Evolutionary conservation across 2,329 filamentous ascomycete genomes (phyloP), one percentile per base, ranked within the genome.

Genomic region (Cordyceps cateniannulata): DNA sequence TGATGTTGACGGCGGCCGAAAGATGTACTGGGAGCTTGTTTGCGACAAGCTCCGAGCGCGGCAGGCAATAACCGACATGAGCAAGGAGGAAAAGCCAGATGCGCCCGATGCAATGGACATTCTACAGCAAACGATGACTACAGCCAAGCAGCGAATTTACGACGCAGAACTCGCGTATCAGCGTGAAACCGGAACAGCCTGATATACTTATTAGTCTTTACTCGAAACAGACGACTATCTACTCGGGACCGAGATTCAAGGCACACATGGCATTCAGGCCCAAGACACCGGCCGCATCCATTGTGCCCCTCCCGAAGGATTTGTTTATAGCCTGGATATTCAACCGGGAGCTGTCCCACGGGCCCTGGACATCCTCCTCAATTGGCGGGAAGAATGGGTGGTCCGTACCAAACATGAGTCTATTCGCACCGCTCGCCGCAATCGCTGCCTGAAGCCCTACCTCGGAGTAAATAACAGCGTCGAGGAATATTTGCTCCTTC

Each of bases 351-450:
- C 88, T 91, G 67, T 86, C 81, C 88, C 88, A 91, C 67, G 86
- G 81, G 42, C 79, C 81, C 64, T 83, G 79, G 62, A 85, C 84
- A 54, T 86, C 84, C 40, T 75, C 78, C 35, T 79, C 81, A 20
- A 92, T 73, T 1, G 89, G 89, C n/a, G 90, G 90, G 73, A 93
- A 93, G 76, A 93, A 93, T 0, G 90, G 90, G 71, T 93, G 88
- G 70, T 93, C 90, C 0, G 89, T 93, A 27, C 89, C 90, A 74
- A 93, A 93, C 78, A 93, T 83, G 55, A 93, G 74, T 62, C 89
- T 79, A 66, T 92, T 89, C 0, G 79, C 78, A 0, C 89, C 88
- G 62, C 81, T 79, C 0, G 87, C 87, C 24, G 86, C 82, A 2
- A 90, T 80, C 0, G 90, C 90, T 1, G 88, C 88, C 66, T 82